Evolutionary conservation across 345 rosid species (phyloP), one percentile per base, ranked within the genome.

Genomic region (Erucastrum elatum): DNA sequence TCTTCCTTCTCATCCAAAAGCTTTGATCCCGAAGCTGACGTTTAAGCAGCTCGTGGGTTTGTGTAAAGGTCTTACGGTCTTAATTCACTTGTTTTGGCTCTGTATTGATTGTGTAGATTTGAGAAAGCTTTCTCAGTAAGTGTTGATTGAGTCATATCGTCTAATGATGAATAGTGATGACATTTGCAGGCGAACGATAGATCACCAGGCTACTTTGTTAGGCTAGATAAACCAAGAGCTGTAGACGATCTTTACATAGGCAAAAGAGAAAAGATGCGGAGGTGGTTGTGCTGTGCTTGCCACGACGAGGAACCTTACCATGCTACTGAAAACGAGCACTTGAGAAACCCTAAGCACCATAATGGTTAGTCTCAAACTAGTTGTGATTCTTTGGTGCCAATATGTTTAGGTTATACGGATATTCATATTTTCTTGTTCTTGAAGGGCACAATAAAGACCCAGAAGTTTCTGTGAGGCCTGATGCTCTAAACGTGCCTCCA

Each of bases 251-350:
- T 76, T 59, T 62, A 77, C 75, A 81, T 86, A 79, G 89, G 87
- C 85, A 90, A 91, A 82, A 93, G 83, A 84, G 77, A 74, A 84
- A 91, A 81, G 88, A 96, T 96, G 99, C 93, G 98, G 37, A 81
- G 88, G 88, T 96, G 96, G 95, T 85, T 96, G 21, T 96, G 99
- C 71, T 96, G 99, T 78, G 88, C 91, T 60, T 87, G 96, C 82
- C 91, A 91, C 74, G 83, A 85, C 1, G 98, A 93, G 75, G 96
- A 96, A 74, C 76, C 96, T 27, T 86, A 89, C 78, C 88, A 88
- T 11, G 26, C 94, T 53, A 68, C 84, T 68, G 94, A 90, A 44
- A 81, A 75, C 12, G 98, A 95, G 75, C 85, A 74, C 76, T 72
- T 83, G 46, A 88, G 86, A 75, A 88, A 84, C 86, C 94, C 97